Evolutionary conservation across 78 protist species (phyloP).

Genomic region (Dictyostelium capitatum): DNA sequence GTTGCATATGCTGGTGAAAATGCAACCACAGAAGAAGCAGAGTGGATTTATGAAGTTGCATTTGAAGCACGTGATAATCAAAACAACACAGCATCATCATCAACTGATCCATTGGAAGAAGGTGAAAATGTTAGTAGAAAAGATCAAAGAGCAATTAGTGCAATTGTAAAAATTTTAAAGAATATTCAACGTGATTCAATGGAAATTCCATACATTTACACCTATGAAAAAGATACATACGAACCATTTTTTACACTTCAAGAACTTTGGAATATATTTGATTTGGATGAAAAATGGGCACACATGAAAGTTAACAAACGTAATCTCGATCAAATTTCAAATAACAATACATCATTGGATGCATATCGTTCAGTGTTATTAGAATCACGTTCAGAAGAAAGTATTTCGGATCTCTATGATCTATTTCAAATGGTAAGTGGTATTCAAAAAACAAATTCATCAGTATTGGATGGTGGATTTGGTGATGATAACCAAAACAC

Average conservation of each 20-base stretch:
- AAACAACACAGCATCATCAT: background rate
- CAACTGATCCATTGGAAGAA: background rate
- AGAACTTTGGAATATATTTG: slow-evolving; percentile 81
- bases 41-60: slow-evolving; percentile 66
- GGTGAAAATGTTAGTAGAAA: background rate
- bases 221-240: slow-evolving; percentile 62
- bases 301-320: slow-evolving; percentile 30
- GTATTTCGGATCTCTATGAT: slow-evolving; percentile 69
- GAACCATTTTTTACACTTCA: slow-evolving; percentile 29
- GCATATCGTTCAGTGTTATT: background rate
- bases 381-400: slow-evolving; percentile 44
- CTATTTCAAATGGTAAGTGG: slow-evolving; percentile 67
- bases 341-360: background rate
- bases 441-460: background rate
- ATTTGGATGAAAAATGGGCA: slow-evolving; percentile 79
- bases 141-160: slow-evolving; percentile 17
- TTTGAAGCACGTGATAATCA: slow-evolving; percentile 22
- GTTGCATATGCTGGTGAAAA: slow-evolving; percentile 31
- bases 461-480: background rate
- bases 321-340: slow-evolving; percentile 29
- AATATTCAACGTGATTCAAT: slow-evolving; percentile 39
- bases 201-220: slow-evolving; percentile 78
- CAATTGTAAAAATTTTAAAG: slow-evolving; percentile 41
- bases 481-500: background rate
- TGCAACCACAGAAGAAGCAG: slow-evolving; percentile 49